Evolutionary conservation across 2,329 filamentous ascomycete species (phyloP), one percentile per base, ranked within the genome.

Genomic region (Beauveria rudraprayagi): DNA sequence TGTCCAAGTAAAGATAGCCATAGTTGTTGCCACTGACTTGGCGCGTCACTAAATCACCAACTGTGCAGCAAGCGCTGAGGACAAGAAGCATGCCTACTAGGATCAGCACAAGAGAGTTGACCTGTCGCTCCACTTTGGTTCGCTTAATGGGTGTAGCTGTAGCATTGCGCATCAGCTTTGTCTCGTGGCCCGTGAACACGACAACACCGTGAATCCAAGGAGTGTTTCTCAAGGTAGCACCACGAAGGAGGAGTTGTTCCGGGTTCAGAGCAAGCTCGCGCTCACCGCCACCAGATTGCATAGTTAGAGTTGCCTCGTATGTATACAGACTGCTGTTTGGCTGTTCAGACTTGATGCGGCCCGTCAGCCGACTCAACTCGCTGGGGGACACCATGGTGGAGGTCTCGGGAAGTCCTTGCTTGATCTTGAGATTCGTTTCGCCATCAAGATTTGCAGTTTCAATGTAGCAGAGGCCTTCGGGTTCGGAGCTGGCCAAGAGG

Each of bases 291-390:
- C 92, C 92, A 51, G 89, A 83, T 68, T 93, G 87, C 82, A 97
- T 89, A 0, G 92, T 97, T 72, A 99, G 74, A 1, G 93, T 97
- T 44, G 92, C 94, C 75, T 99, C 95, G 72, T 97, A 99, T 0
- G 94, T 99, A 75, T 99, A 99, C 41, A 99, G 79, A 74, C 92
- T 97, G 77, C 92, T 97, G 79, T 99, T 99, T 24, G 94, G 94
- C 73, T 97, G 94, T 75, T 99, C 94, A 1, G 93, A 97, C 68
- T 91, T 89, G 67, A 99, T 80, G 64, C 89, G 88, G 34, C 94
- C 94, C 52, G 90, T 90, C 3, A 99, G 77, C 64, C 93, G 83
- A 70, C 91, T 91, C 64, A 99, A 79, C 68, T 97, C 93, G 65
- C 83, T 86, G 19, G 92, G 85, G 70, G 91, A 96, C 62, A 99